Base-by-base conservation (phyloP, 2,329 filamentous ascomycete genomes). In the Aspergillus puulaauensis region DNA sequence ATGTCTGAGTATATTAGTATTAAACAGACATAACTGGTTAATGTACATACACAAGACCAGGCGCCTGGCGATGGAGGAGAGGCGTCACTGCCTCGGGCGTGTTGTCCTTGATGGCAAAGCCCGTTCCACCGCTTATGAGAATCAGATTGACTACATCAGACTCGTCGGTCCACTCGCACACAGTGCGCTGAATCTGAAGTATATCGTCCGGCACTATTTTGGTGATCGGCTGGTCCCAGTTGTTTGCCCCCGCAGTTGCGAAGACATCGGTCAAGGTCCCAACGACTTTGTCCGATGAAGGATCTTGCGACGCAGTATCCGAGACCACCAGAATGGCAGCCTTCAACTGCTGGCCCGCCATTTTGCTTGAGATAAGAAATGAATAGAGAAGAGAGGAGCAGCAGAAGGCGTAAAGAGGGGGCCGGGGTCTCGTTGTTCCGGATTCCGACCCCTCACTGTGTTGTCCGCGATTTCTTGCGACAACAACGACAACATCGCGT, bases 31-130 rank as follows among this genome's bases (percentile, higher is more conserved):
- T 1, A 19, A 9, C 12, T n/a, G 9, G 33, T 39, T 19, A 14
- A 17, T 2, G 45, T 37, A 74, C 83, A 75, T 76, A 86, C 82
- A 97, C 89, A 50, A 99, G 80, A 1, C 95, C 95, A 0, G 92
- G 87, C 0, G 95, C 95, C 73, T 93, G 86, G 70, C 90, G 92
- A 68, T 96, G 87, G 44, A 98, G 81, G 41, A 98, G 76, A 5
- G 88, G 85, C 14, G 82, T 78, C n/a, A 97, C 84, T 51, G 92
- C 93, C 83, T 98, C 95, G 2, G 95, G 95, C 0, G 95, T 99
- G 43, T 84, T 81, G 77, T 99, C 95, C 55, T 88, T 85, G 11
- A 86, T 80, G 7, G 95, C 89, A 74, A 99, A 99, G 0, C 95
- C 95, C 1, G 95, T 99, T 2, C 95, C 95, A 21, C 95, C 95